Conservation (phyloP, 2,329 filamentous ascomycete genomes). For the Sarocladium oryzae region DNA sequence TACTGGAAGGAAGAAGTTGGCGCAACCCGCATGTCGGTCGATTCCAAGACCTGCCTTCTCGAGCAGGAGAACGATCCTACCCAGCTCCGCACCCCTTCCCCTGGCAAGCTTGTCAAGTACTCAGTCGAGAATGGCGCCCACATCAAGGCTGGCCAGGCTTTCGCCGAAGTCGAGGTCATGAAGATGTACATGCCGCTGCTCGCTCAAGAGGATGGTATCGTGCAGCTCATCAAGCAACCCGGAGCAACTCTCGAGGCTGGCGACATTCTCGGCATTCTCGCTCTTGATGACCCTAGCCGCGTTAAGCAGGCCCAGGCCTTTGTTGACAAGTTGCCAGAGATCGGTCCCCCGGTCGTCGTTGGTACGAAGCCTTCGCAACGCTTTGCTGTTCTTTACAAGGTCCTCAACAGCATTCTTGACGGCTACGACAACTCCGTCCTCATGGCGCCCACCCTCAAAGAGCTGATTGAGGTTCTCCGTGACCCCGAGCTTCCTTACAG, state of each 20-base stretch:
- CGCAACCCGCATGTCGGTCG: slow-evolving; percentile 89
- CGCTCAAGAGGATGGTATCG: slow-evolving; percentile 88
- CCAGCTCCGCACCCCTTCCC: slow-evolving; percentile 87
- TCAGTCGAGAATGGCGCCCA: slow-evolving; percentile 93
- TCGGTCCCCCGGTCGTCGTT: slow-evolving; percentile 79
- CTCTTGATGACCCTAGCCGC: slow-evolving; percentile 88
- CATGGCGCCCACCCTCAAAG: slow-evolving; percentile 80
- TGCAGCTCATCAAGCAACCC: slow-evolving; percentile 98
- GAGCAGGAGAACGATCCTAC: slow-evolving; percentile 99
- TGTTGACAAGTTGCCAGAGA: slow-evolving; percentile 79
- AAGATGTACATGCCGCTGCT: slow-evolving; percentile 99
- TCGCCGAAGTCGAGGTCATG: slow-evolving; percentile 98
- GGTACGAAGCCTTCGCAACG: slow-evolving; percentile 89
- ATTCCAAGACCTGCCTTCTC: slow-evolving; percentile 94
- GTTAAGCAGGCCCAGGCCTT: slow-evolving; percentile 97
- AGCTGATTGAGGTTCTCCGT: slow-evolving; percentile 83
- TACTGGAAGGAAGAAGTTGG: slow-evolving; percentile 99
- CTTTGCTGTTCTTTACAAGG: slow-evolving; percentile 69
- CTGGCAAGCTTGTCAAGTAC: slow-evolving; percentile 97
- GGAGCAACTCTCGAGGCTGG: slow-evolving; percentile 96
- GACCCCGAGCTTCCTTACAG: slow-evolving; percentile 89
- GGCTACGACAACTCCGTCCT: slow-evolving; percentile 98
- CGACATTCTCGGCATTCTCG: slow-evolving; percentile 95
- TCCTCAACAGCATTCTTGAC: slow-evolving; percentile 79
- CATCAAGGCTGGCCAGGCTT: slow-evolving; percentile 84